Conservation (phyloP, 2,329 filamentous ascomycete species). For the Botrytis galanthina region DNA sequence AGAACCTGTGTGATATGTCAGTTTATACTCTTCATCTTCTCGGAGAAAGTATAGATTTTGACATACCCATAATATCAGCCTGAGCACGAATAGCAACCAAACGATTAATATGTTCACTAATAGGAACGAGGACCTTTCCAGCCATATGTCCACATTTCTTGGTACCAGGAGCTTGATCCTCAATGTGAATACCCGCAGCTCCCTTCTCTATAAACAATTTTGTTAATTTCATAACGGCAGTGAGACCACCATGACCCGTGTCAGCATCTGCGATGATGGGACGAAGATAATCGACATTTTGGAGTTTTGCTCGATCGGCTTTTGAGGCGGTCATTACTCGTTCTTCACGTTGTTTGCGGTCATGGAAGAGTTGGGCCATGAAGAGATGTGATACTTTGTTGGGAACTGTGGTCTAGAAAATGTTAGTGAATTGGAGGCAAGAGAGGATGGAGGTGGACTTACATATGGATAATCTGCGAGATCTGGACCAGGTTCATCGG, state of each 20-base stretch:
- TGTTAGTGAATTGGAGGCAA: not conserved
- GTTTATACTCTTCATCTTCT: not conserved
- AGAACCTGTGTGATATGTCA: conserved; percentile 49
- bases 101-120: conserved; percentile 97
- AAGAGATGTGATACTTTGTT: conserved; percentile 98
- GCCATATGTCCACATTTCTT: conserved; percentile 99
- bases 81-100: conserved; percentile 95
- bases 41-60: not conserved
- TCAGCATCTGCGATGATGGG: conserved; percentile 97
- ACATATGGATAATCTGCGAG: conserved; percentile 96
- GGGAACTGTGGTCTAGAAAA: conserved; percentile 80
- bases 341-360: conserved; percentile 97
- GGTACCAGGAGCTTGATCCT: conserved; percentile 95
- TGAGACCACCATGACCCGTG: conserved; percentile 93
- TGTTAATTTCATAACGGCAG: conserved; percentile 99
- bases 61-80: conserved; percentile 91
- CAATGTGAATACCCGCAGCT: conserved; percentile 96
- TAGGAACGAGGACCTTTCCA: conserved; percentile 94
- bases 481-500: conserved; percentile 95
- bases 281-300: conserved; percentile 88
- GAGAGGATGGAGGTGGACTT: conserved; percentile 38
- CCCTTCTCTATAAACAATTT: conserved; percentile 97
- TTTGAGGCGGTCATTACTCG: conserved; percentile 71
- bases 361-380: conserved; percentile 98
- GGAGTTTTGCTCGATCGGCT: conserved; percentile 66